Conservation (phyloP, 2,329 filamentous ascomycete species). For the Penicillium sp. region DNA sequence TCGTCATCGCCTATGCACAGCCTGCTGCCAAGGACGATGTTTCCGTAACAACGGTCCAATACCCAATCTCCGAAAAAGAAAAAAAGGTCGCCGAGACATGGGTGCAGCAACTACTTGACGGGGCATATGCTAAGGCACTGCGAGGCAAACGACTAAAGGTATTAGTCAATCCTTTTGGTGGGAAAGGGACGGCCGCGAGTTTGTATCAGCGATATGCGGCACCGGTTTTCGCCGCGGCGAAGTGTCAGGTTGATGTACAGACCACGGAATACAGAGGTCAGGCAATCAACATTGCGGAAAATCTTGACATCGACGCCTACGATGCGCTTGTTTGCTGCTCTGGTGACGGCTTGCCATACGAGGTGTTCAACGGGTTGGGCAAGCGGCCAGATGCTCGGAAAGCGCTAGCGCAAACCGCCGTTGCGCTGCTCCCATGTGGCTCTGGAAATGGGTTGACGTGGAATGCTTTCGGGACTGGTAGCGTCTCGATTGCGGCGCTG, state of each 20-base stretch:
- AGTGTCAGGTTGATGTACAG: constrained; percentile 71
- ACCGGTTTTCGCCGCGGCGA: constrained; percentile 78
- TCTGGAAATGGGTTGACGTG: constrained; percentile 92
- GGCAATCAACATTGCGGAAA: constrained; percentile 71
- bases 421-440: constrained; percentile 86
- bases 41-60: constrained; percentile 60
- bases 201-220: constrained; percentile 73
- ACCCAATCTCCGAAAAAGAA: constrained; percentile 56
- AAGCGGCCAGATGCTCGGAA: constrained; percentile 70
- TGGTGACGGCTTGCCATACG: constrained; percentile 86
- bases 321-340: constrained; percentile 88
- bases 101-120: constrained; percentile 62
- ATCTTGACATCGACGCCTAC: constrained; percentile 73
- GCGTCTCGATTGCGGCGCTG: constrained; percentile 72
- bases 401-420: constrained; percentile 73
- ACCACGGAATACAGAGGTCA: constrained; percentile 71
- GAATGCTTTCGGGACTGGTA: constrained; percentile 80
- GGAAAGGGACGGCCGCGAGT: constrained; percentile 71
- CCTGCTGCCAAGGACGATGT: constrained; percentile 59
- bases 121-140: constrained; percentile 68
- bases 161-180: constrained; percentile 86
- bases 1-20: constrained; percentile 72
- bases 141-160: constrained; percentile 77
- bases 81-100: constrained; percentile 57
- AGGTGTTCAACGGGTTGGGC: constrained; percentile 90